These are phyloP conservation scores for Thecaphora thlaspeos DNA, from an alignment of 1,284 basidiomycete species.

Conservation along the genomic window DNA sequence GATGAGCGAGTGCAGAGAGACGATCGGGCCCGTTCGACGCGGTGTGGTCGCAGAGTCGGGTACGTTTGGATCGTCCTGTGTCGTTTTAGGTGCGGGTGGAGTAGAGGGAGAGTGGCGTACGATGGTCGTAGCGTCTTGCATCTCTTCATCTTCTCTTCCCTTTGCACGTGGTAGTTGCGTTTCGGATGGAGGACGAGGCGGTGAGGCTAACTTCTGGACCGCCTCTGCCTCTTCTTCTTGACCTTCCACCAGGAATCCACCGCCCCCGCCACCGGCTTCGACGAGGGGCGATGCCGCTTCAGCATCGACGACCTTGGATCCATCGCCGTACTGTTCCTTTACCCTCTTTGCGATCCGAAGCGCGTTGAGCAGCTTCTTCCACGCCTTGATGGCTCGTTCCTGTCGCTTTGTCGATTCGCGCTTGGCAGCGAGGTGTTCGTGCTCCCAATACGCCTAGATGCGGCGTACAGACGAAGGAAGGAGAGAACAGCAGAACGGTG, in stretches of 20 bases:
- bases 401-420: conserved; percentile 70
- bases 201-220: no score
- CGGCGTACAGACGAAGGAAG: background rate
- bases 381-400: conserved; percentile 80
- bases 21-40: background rate
- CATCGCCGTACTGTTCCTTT: conserved; percentile 70
- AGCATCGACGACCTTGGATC: conserved; percentile 3
- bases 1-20: background rate
- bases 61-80: no score
- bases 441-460: conserved; percentile 77
- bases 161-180: no score
- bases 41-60: background rate
- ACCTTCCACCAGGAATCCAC: background rate
- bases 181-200: no score
- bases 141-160: no score
- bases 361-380: conserved; percentile 83
- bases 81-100: no score
- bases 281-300: background rate
- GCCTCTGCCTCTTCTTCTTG: conserved; percentile 1
- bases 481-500: background rate
- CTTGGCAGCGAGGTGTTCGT: conserved; percentile 73
- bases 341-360: conserved; percentile 79
- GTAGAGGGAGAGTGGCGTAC: no score
- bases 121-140: no score
- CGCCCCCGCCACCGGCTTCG: background rate